phyloP scores from a whole-genome alignment of 176 grass and related monocot species.

The Sorghum bicolor region DNA sequence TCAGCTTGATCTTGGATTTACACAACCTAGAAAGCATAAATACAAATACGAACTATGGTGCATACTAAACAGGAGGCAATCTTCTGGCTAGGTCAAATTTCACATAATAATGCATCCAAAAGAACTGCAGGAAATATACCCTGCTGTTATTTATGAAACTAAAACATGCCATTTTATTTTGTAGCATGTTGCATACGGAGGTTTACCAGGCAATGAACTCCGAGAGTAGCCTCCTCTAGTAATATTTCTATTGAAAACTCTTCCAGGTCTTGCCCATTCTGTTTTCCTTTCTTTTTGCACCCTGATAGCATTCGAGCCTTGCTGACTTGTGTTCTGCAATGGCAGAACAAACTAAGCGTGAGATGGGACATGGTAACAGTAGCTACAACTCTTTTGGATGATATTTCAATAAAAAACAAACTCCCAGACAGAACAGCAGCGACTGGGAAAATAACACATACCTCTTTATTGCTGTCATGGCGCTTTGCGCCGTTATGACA shows the following conservation, averaged over 20 bases:
- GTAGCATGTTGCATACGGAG: neutral
- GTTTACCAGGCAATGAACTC: slow-evolving; percentile 43
- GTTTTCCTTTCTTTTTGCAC: slow-evolving; percentile 23
- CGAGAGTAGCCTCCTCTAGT: slow-evolving; percentile 39
- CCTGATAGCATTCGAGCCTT: slow-evolving; percentile 17
- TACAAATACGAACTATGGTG: neutral
- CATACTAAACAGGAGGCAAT: neutral
- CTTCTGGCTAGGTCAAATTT: neutral
- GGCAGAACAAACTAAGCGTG: slow-evolving; percentile 14
- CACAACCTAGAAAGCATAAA: neutral
- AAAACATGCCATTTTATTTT: slow-evolving; percentile 7
- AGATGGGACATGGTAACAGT: neutral
- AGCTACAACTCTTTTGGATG: neutral
- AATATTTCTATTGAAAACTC: slow-evolving; percentile 27
- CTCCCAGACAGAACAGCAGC: slow-evolving; percentile 6
- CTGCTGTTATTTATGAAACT: neutral
- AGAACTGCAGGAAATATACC: neutral
- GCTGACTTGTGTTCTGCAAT: slow-evolving; percentile 35
- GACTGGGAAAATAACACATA: neutral
- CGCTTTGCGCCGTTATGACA: neutral
- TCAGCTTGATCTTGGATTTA: neutral
- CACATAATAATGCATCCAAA: neutral
- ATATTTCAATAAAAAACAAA: neutral
- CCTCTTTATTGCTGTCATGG: slow-evolving; percentile 28
- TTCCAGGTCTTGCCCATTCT: slow-evolving; percentile 38